phyloP scores from a whole-genome alignment of 768 basidiomycete genomes.

The Macrolepiota dolichaula region DNA sequence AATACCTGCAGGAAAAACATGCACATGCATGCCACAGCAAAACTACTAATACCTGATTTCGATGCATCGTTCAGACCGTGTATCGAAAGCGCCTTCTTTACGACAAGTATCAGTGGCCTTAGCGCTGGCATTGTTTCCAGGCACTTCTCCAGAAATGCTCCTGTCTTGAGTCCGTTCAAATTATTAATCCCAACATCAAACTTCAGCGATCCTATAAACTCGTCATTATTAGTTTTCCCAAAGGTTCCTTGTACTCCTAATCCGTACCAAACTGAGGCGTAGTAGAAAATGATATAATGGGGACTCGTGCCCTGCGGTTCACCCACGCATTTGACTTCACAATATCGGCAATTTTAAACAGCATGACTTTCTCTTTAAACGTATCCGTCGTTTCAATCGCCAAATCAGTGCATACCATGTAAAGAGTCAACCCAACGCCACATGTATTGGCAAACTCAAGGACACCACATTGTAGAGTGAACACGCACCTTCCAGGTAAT shows the following conservation, averaged over 20 bases:
- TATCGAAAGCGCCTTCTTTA: slow-evolving; percentile 61
- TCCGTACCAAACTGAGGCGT: slow-evolving; percentile 32
- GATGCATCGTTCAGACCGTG: slow-evolving; percentile 61
- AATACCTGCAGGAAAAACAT: slow-evolving; percentile 60
- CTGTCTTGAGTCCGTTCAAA: slow-evolving; percentile 49
- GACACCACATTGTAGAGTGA: not conserved
- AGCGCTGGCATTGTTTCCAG: slow-evolving; percentile 55
- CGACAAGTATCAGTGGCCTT: slow-evolving; percentile 53
- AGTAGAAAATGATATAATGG: slow-evolving; percentile 61
- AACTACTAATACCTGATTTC: slow-evolving; percentile 62
- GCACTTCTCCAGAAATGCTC: slow-evolving; percentile 49
- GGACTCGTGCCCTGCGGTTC: slow-evolving; percentile 39
- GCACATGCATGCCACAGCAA: slow-evolving; percentile 59
- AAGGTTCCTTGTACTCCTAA: not conserved
- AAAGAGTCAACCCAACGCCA: not conserved
- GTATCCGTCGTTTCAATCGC: slow-evolving; percentile 23
- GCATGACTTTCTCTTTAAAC: slow-evolving; percentile 31
- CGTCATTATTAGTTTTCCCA: not conserved
- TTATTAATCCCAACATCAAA: slow-evolving; percentile 71
- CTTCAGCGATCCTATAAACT: slow-evolving; percentile 49
- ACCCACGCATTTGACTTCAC: slow-evolving; percentile 42
- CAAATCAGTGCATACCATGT: slow-evolving; percentile 13
- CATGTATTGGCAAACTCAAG: not conserved
- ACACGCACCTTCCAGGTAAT: slow-evolving; percentile 57
- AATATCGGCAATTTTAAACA: slow-evolving; percentile 45